A percentile compares a stretch with the other conserved stretches of the same genome.
Conservation (phyloP, 1,139 yeast species). For the Suhomyces anneliseae region DNA sequence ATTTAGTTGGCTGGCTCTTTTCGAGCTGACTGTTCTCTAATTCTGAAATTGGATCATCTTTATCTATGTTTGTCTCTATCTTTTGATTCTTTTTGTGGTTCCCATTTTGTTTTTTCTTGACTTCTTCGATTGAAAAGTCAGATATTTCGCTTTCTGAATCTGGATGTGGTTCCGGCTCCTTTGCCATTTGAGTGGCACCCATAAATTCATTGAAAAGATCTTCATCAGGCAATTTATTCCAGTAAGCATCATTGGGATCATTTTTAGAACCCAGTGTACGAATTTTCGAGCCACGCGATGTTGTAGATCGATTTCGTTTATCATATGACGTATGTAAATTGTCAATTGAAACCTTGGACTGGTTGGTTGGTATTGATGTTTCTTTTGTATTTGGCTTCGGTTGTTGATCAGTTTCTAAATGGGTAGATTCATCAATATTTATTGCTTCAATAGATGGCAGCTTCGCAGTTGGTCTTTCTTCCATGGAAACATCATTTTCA, state of each 20-base stretch:
- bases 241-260: conserved; percentile 27
- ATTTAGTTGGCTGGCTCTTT: too few species aligned
- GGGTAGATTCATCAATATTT: too few species aligned
- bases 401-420: background rate
- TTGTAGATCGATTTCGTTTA: too few species aligned
- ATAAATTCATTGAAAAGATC: conserved; percentile 24
- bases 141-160: background rate
- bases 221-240: conserved; percentile 28
- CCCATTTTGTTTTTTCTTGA: background rate
- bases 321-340: too few species aligned
- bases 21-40: background rate
- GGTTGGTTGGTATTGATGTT: background rate
- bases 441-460: too few species aligned
- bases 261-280: background rate
- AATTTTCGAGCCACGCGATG: background rate
- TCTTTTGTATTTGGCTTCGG: background rate
- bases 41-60: background rate
- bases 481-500: too few species aligned
- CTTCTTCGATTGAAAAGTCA: background rate
- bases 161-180: background rate
- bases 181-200: conserved; percentile 11
- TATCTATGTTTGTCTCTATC: too few species aligned
- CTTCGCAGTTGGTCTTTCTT: too few species aligned
- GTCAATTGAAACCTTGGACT: too few species aligned
- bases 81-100: background rate